Evolutionary conservation across 441 rosid species (phyloP).

Genomic region (Erysimum cheiri): DNA sequence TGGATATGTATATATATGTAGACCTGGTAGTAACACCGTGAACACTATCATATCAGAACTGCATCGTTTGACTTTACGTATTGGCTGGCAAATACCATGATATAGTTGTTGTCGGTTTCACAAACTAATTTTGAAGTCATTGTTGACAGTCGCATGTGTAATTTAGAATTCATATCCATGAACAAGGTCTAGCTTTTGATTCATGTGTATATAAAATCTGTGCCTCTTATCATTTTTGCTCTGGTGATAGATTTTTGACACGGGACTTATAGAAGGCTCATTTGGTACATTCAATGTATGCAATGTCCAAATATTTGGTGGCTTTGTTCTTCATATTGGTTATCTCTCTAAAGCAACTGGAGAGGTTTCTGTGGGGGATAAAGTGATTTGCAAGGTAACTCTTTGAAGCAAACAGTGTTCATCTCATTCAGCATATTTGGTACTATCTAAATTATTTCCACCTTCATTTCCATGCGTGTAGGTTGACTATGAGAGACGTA

Average conservation of each 20-base stretch:
- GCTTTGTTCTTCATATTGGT: conserved; percentile 93
- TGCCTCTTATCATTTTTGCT: conserved; percentile 38
- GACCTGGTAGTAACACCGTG: conserved; percentile 9
- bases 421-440: conserved; percentile 26
- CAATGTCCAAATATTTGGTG: conserved; percentile 92
- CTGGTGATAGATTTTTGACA: conserved; percentile 84
- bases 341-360: conserved; percentile 55
- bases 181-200: neutral
- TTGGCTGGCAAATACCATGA: conserved; percentile 3
- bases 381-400: conserved; percentile 82
- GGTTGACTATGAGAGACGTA: conserved; percentile 96
- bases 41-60: conserved; percentile 22
- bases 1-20: conserved; percentile 1
- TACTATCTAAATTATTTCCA: conserved; percentile 11
- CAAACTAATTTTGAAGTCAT: neutral
- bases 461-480: conserved; percentile 38
- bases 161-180: conserved; percentile 2
- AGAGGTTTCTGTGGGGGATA: conserved; percentile 67
- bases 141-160: neutral
- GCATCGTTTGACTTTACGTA: conserved; percentile 7
- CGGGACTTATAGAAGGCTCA: conserved; percentile 77
- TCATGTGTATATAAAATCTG: neutral
- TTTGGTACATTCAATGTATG: conserved; percentile 81
- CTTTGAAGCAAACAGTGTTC: neutral
- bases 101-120: neutral